Conservation (phyloP, 2,329 filamentous ascomycete genomes). For the Hypomyces perniciosus region DNA sequence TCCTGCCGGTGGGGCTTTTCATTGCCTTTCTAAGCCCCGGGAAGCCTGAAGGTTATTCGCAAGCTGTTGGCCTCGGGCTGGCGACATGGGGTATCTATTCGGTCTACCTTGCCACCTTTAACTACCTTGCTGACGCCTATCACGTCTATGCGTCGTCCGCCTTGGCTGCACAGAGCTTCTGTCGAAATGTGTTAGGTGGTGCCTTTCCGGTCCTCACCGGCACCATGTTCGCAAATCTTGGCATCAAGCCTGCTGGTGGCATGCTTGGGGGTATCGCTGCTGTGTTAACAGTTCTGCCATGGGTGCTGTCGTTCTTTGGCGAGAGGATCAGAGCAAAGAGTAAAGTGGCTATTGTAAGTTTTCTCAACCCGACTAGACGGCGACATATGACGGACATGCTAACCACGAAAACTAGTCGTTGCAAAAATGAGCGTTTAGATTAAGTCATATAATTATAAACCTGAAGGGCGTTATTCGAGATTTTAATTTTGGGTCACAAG, state of each 20-base stretch:
- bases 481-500: too few relatives aligned
- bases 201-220: conserved; percentile 72
- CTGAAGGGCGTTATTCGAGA: too few relatives aligned
- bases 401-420: not conserved
- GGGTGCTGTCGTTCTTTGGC: conserved; percentile 76
- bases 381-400: not conserved
- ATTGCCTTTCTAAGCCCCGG: conserved; percentile 26
- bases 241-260: conserved; percentile 64
- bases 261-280: conserved; percentile 68
- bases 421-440: not conserved
- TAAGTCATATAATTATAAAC: too few relatives aligned
- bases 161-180: conserved; percentile 79
- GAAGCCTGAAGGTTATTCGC: conserved; percentile 21
- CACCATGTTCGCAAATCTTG: conserved; percentile 66
- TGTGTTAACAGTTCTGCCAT: conserved; percentile 73
- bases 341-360: conserved; percentile 62
- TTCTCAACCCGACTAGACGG: not conserved
- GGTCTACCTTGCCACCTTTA: conserved; percentile 84
- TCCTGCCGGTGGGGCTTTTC: conserved; percentile 76
- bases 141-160: conserved; percentile 79
- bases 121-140: conserved; percentile 87
- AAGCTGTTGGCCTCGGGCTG: conserved; percentile 57
- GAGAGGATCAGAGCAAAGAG: conserved; percentile 68
- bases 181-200: conserved; percentile 76
- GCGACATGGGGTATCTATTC: conserved; percentile 82